These are phyloP conservation scores for Torulaspora indica DNA, from an alignment of 805 yeast genomes.

Conservation along the genomic window DNA sequence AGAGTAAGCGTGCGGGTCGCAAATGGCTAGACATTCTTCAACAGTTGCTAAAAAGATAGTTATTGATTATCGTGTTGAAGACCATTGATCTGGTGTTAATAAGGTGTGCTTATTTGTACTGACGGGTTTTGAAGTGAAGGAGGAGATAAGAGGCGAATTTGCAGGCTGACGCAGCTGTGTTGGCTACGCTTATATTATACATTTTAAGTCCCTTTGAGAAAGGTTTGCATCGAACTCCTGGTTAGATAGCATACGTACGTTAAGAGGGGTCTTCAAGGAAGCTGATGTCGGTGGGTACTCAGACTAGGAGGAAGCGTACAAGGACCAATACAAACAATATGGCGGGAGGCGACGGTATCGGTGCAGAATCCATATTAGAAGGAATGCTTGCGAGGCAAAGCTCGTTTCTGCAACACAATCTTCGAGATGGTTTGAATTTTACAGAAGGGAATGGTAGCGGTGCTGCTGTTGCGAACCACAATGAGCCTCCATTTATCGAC, in stretches of 20 bases:
- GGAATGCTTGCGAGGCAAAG: constrained; percentile 30
- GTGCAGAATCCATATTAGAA: constrained; percentile 18
- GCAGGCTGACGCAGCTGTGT: neutral
- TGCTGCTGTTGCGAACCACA: neutral
- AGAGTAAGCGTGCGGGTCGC: constrained; percentile 1
- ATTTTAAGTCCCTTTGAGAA: neutral
- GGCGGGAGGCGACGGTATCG: constrained; percentile 6
- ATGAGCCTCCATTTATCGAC: constrained; percentile 13
- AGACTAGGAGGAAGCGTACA: constrained; percentile 13
- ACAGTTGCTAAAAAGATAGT: neutral
- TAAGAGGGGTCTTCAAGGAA: constrained; percentile 2
- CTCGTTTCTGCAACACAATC: constrained; percentile 21
- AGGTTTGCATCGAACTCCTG: constrained; percentile 1
- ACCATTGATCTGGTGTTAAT: neutral
- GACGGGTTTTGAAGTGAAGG: neutral
- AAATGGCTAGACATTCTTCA: constrained; percentile 1
- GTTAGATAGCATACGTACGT: constrained; percentile 3
- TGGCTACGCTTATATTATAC: constrained; percentile 5
- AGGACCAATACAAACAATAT: constrained; percentile 8
- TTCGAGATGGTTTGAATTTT: constrained; percentile 17
- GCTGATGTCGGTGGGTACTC: constrained; percentile 12
- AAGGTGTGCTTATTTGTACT: neutral
- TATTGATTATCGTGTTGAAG: neutral
- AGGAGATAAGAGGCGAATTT: neutral
- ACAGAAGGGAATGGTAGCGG: constrained; percentile 3